Base-by-base conservation (phyloP, 2,329 filamentous ascomycete genomes). In the Aspergillus proliferans region DNA sequence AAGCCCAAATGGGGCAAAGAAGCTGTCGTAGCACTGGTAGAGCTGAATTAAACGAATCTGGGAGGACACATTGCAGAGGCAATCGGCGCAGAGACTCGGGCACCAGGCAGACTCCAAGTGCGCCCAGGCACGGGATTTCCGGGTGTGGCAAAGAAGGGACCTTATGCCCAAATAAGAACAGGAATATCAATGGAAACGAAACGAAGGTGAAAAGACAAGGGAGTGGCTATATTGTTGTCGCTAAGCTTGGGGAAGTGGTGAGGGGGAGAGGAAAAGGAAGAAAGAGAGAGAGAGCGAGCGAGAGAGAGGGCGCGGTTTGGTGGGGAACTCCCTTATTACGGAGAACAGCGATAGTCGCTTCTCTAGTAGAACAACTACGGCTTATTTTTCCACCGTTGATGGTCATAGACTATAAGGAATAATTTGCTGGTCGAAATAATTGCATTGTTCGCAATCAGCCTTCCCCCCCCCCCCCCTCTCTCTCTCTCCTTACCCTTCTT, bases 21-120 rank as follows among this genome's bases (percentile, higher is more conserved):
- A 52, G 47, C 40, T 40, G n/a, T 10, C 10, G 52, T 47, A 26
- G 43, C 51, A 50, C 14, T n/a, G 41, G 10, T 30, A 43, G 41
- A 43, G 15, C n/a, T 28, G 14, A n/a, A 18, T 43, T 43, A 55
- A 39, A 34, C 47, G 26, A 45, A 39, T 24, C 47, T 47, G 34
- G 38, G 41, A 43, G 24, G 36, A 50, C 51, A 48, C 57, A 60
- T 61, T 55, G 53, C 58, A 61, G 41, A 43, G 41, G 26, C n/a
- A 30, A 15, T 22, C 14, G 19, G 39, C 39, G 39, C 41, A 28
- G 41, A 14, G 14, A 15, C 24, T 43, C 41, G 24, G 41, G 22
- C 41, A 43, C 38, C 40, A 46, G 45, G 41, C 40, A 46, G 45
- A 50, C 48, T 46, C 44, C 33, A 43, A 45, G 43, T 42, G 47